phyloP scores from a whole-genome alignment of 805 yeast species.

The Saccharomyces jurei region DNA sequence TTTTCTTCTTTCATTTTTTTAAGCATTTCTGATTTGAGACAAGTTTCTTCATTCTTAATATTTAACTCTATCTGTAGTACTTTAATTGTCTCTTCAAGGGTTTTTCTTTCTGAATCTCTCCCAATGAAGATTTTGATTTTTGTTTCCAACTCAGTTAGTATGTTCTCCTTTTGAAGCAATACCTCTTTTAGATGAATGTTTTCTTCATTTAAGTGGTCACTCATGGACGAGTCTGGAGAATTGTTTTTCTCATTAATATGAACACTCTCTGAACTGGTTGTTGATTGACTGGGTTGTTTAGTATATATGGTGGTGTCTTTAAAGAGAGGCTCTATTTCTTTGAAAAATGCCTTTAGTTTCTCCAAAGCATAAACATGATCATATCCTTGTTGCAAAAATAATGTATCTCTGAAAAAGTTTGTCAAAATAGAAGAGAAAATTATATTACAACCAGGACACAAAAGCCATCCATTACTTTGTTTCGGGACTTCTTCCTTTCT shows the following conservation, averaged over 20 bases:
- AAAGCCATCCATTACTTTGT: not conserved
- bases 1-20: slow-evolving; percentile 15
- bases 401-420: not conserved
- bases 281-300: not conserved
- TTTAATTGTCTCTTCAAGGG: not conserved
- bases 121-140: slow-evolving; percentile 11
- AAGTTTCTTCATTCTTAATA: slow-evolving; percentile 9
- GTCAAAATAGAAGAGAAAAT: not conserved
- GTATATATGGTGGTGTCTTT: not conserved
- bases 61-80: not conserved
- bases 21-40: slow-evolving; percentile 4
- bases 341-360: not conserved
- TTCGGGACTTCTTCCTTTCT: not conserved
- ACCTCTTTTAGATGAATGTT: not conserved
- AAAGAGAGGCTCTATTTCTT: not conserved
- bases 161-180: not conserved
- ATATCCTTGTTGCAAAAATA: not conserved
- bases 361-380: not conserved
- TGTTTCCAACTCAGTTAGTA: slow-evolving; percentile 18
- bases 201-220: not conserved
- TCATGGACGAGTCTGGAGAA: not conserved
- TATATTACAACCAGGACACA: not conserved
- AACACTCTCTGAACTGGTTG: not conserved
- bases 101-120: not conserved
- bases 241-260: not conserved